Evolutionary conservation across 1,284 basidiomycete genomes (phyloP).

Genomic region (Anthracocystis setariae): DNA sequence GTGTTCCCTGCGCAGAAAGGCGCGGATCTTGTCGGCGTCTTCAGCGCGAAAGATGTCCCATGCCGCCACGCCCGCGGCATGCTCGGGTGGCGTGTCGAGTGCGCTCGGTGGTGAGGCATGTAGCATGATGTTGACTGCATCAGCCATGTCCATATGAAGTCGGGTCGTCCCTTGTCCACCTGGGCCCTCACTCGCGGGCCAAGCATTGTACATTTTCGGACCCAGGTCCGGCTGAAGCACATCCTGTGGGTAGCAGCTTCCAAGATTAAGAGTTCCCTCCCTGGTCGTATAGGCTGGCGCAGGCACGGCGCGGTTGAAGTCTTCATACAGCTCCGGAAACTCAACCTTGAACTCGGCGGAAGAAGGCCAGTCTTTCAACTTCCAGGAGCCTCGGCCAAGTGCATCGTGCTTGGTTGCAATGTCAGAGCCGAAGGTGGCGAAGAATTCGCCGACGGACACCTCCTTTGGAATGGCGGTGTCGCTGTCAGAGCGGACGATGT

Average conservation of each 20-base stretch:
- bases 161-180: constrained; percentile 84
- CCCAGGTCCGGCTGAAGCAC: constrained; percentile 87
- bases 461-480: constrained; percentile 75
- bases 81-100: constrained; percentile 36
- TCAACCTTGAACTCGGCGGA: constrained; percentile 82
- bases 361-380: constrained; percentile 94
- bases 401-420: constrained; percentile 70
- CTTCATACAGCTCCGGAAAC: constrained; percentile 87
- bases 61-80: constrained; percentile 79
- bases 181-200: constrained; percentile 63
- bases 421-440: constrained; percentile 79
- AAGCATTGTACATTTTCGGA: constrained; percentile 73
- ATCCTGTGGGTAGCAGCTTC: constrained; percentile 82
- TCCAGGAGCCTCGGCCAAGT: constrained; percentile 71
- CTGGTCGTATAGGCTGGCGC: constrained; percentile 86
- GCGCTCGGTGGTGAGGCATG: constrained; percentile 31
- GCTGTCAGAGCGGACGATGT: constrained; percentile 70
- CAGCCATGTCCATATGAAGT: constrained; percentile 95
- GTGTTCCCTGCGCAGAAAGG: constrained; percentile 74
- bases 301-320: constrained; percentile 84
- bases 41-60: constrained; percentile 90
- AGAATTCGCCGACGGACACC: constrained; percentile 78
- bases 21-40: constrained; percentile 81
- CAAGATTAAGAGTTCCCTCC: constrained; percentile 87
- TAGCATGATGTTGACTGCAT: constrained; percentile 86